A percentile compares a stretch with the other conserved stretches of the same genome.
Conservation (phyloP, 2,329 filamentous ascomycete genomes). For the Neocatenulostroma microsporum region DNA sequence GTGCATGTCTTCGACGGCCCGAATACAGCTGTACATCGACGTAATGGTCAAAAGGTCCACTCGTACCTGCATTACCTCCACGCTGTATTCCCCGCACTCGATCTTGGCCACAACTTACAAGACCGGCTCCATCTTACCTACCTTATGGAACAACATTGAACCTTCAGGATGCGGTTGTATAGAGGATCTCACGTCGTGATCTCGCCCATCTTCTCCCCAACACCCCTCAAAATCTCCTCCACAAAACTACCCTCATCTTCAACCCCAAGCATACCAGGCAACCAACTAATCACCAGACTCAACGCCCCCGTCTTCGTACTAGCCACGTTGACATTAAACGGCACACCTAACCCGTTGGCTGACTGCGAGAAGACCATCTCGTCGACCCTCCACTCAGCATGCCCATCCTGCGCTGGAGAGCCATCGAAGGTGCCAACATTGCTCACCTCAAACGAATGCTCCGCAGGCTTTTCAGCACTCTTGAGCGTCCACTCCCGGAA, state of each 20-base stretch:
- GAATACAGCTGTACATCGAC: no score
- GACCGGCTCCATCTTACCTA: no score
- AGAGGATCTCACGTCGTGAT: no score
- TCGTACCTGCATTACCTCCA: no score
- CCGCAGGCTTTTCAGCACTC: slow-evolving; percentile 33
- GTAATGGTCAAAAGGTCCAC: no score
- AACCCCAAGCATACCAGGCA: slow-evolving; percentile 35
- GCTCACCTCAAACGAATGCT: slow-evolving; percentile 40
- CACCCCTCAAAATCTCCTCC: slow-evolving; percentile 14
- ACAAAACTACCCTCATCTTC: slow-evolving; percentile 26
- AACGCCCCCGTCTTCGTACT: slow-evolving; percentile 35
- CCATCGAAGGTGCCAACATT: slow-evolving; percentile 37
- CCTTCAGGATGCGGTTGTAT: no score
- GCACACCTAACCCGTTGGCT: slow-evolving; percentile 31
- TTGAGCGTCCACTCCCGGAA: slow-evolving; percentile 34
- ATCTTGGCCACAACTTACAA: no score
- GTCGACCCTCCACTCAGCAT: slow-evolving; percentile 17
- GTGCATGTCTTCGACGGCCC: no score
- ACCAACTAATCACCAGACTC: slow-evolving; percentile 37
- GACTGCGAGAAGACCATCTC: slow-evolving; percentile 41
- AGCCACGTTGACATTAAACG: slow-evolving; percentile 37
- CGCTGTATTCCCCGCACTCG: no score
- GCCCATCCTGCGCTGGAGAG: no score
- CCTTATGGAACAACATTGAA: no score
- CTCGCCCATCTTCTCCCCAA: no score